Evolutionary conservation across 495 filamentous ascomycete genomes (phyloP), one percentile per base, ranked within the genome.

Genomic region (Penicillium psychrofluorescens): DNA sequence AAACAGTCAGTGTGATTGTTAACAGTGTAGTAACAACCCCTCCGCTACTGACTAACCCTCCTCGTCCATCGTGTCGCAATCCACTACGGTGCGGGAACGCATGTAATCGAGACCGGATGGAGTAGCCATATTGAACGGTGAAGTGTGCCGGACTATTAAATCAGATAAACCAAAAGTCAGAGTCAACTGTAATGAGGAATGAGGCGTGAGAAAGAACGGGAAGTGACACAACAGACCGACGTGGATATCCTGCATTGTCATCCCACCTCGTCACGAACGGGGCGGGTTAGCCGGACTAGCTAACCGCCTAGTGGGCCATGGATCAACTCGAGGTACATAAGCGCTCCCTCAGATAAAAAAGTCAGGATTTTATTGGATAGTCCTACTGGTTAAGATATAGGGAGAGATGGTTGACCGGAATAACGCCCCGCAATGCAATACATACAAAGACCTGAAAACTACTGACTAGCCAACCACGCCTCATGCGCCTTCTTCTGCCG

Each of bases 401-500:
- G 28, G n/a, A 41, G 35, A 36, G 15, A 52, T 22, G 2, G 4
- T 22, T 22, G 22, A 22, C 22, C 22, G 22, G 22, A 22, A 22
- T 22, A 22, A 52, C 49, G 49, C 49, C 49, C 35, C 41, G 45
- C 49, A 41, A 52, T 52, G 49, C 49, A 52, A 44, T 6, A 22
- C 22, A 6, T 4, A 22, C 22, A 36, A 37, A 38, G 28, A 41
- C 43, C 16, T 22, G 44, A 41, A 34, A 34, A 41, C 5, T 54
- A 51, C 39, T 68, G 67, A 16, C 51, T 59, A 12, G 59, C 71
- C 54, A 74, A 53, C 78, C 70, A 86, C 44, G 62, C 67, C 61
- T 95, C 86, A 59, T 95, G 85, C 44, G 77, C 53, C 75, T 88
- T 95, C 75, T 85, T 94, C 72, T 96, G 92, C 61, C 71, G 80